A percentile compares a stretch with the other conserved stretches of the same genome.
Conservation (phyloP, 805 yeast genomes). For the Maudiozyma serrabonitensis region DNA sequence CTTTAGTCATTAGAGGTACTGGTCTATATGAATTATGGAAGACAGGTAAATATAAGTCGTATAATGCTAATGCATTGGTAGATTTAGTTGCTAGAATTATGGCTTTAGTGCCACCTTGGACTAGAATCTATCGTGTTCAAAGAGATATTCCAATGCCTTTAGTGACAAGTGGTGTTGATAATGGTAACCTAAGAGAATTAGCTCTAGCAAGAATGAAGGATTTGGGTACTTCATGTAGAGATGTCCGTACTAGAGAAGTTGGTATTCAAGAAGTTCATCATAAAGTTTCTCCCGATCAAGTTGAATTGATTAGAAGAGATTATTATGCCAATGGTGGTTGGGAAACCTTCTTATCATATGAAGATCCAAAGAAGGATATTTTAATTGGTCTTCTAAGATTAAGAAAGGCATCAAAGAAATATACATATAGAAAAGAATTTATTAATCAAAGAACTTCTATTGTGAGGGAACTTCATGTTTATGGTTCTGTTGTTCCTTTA, state of each 20-base stretch:
- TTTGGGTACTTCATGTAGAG: slow-evolving; percentile 92
- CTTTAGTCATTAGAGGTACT: slow-evolving; percentile 93
- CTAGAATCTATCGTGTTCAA: slow-evolving; percentile 95
- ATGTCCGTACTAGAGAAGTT: slow-evolving; percentile 94
- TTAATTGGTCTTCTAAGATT: slow-evolving; percentile 83
- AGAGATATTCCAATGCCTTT: slow-evolving; percentile 99
- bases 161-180: slow-evolving; percentile 95
- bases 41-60: slow-evolving; percentile 86
- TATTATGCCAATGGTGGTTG: slow-evolving; percentile 97
- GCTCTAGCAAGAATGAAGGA: slow-evolving; percentile 97
- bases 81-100: slow-evolving; percentile 92
- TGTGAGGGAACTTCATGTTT: slow-evolving; percentile 95
- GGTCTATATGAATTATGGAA: slow-evolving; percentile 97
- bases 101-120: slow-evolving; percentile 98
- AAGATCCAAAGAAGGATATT: slow-evolving; percentile 94
- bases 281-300: slow-evolving; percentile 93
- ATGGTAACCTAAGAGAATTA: slow-evolving; percentile 89
- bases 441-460: slow-evolving; percentile 76
- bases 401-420: slow-evolving; percentile 78
- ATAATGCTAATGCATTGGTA: slow-evolving; percentile 86
- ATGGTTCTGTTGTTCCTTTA: slow-evolving; percentile 93
- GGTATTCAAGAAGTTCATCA: slow-evolving; percentile 98
- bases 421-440: slow-evolving; percentile 86
- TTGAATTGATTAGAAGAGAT: slow-evolving; percentile 88
- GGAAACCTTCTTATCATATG: slow-evolving; percentile 94